Percentiles rank a stretch among this genome's conserved stretches.
Evolutionary conservation across 2,329 filamentous ascomycete species (phyloP).

Genomic region (Diaporthe sp.): DNA sequence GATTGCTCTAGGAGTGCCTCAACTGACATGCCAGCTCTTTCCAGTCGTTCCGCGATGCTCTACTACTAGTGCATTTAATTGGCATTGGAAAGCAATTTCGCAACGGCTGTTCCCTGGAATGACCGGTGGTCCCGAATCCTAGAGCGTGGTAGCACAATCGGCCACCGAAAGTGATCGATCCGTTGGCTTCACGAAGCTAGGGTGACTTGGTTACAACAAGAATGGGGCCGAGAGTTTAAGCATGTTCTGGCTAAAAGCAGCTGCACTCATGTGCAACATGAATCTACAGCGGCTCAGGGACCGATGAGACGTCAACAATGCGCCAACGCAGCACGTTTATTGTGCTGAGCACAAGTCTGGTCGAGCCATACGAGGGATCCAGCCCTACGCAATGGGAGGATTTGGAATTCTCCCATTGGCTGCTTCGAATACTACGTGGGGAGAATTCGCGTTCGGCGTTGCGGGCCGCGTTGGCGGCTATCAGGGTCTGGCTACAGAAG

Average conservation of each 20-base stretch:
- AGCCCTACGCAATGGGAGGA: conserved; percentile 9
- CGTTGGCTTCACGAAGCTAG: conserved; percentile 14
- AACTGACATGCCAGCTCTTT: background rate
- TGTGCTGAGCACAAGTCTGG: conserved; percentile 4
- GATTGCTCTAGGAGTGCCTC: background rate
- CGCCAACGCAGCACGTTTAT: conserved; percentile 21
- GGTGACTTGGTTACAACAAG: conserved; percentile 6
- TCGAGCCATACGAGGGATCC: conserved; percentile 5
- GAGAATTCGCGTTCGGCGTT: conserved; percentile 14
- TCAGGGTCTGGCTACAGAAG: conserved; percentile 1
- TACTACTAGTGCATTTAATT: background rate
- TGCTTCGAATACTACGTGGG: background rate
- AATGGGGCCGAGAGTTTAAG: conserved; percentile 17
- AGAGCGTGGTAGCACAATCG: conserved; percentile 19
- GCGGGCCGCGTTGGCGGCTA: conserved; percentile 26
- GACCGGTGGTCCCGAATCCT: background rate
- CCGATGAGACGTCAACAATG: conserved; percentile 20
- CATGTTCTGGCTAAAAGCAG: conserved; percentile 24
- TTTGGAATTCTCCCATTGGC: conserved; percentile 17
- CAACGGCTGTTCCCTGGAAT: background rate
- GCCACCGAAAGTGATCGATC: conserved; percentile 20
- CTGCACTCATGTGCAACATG: conserved; percentile 4
- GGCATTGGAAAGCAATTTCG: background rate
- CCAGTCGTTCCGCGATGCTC: background rate
- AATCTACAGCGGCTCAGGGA: conserved; percentile 26